Evolutionary conservation across 306 rosid species (phyloP).

Genomic region (Dicorynia guianensis): DNA sequence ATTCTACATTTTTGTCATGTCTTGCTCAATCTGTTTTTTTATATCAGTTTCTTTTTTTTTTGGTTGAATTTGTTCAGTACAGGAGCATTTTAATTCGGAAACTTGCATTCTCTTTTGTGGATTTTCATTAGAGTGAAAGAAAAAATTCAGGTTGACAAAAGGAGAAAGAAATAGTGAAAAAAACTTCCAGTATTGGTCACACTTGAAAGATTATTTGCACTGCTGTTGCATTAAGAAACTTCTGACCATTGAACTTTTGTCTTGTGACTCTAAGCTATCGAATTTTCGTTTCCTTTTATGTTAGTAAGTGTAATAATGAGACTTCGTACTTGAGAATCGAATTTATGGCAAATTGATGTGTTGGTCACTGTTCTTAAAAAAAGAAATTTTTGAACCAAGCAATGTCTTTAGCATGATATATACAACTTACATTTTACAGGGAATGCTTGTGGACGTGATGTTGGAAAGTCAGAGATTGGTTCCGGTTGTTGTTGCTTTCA

Average conservation of each 20-base stretch:
- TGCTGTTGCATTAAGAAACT: too few relatives aligned
- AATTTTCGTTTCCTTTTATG: not conserved
- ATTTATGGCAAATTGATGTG: conserved; percentile 13
- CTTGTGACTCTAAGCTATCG: too few relatives aligned
- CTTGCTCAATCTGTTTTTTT: not conserved
- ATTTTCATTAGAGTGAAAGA: not conserved
- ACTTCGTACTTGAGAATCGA: conserved; percentile 24
- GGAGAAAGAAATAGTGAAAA: too few relatives aligned
- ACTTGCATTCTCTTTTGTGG: conserved; percentile 5
- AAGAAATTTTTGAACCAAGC: not conserved
- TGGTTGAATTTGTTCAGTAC: too few relatives aligned
- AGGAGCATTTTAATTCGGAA: conserved; percentile 20
- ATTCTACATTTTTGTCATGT: not conserved
- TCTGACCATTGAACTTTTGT: too few relatives aligned
- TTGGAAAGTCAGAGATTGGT: conserved; percentile 75
- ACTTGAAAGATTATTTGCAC: too few relatives aligned
- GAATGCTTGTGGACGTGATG: conserved; percentile 79
- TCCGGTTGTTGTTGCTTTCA: conserved; percentile 81
- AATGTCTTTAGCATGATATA: conserved; percentile 14
- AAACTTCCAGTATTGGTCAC: too few relatives aligned
- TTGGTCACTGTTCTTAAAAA: not conserved
- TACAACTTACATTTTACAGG: conserved; percentile 56
- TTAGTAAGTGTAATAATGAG: conserved; percentile 28
- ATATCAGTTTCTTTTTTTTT: not conserved
- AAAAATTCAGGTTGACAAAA: too few relatives aligned